These are phyloP conservation scores for Pichia rugopelliculosa DNA, from an alignment of 805 yeast species.

Conservation along the genomic window DNA sequence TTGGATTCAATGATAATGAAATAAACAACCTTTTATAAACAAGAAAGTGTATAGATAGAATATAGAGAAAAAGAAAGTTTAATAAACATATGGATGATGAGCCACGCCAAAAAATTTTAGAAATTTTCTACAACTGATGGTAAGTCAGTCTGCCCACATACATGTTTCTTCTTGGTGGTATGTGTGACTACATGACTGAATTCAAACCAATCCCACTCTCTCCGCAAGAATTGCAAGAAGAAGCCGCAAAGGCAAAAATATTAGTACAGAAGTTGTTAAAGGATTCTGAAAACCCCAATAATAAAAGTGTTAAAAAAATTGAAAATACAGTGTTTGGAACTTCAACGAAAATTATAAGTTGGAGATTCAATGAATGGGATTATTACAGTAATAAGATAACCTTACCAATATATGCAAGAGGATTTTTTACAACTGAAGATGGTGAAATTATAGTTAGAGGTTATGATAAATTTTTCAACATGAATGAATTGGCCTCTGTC, in stretches of 20 bases:
- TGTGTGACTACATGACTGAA: background rate
- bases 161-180: background rate
- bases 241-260: slow-evolving; percentile 3
- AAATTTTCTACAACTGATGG: background rate
- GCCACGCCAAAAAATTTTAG: background rate
- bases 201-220: background rate
- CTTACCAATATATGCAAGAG: slow-evolving; percentile 76
- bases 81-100: too few species aligned
- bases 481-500: slow-evolving; percentile 55
- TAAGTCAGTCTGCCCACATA: too few species aligned
- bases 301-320: slow-evolving; percentile 20
- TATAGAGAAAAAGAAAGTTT: background rate
- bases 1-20: slow-evolving; percentile 64
- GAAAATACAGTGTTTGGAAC: slow-evolving; percentile 19
- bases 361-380: slow-evolving; percentile 93
- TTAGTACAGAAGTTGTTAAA: slow-evolving; percentile 13
- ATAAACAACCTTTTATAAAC: slow-evolving; percentile 22
- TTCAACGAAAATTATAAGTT: slow-evolving; percentile 29
- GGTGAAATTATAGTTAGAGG: slow-evolving; percentile 68
- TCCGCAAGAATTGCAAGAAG: background rate
- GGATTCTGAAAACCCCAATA: slow-evolving; percentile 13
- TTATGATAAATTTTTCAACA: slow-evolving; percentile 88
- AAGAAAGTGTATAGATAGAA: background rate
- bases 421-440: slow-evolving; percentile 53
- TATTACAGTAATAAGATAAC: slow-evolving; percentile 48